Evolutionary conservation across 2,329 filamentous ascomycete species (phyloP).

Genomic region (Akanthomyces dipterigenus): DNA sequence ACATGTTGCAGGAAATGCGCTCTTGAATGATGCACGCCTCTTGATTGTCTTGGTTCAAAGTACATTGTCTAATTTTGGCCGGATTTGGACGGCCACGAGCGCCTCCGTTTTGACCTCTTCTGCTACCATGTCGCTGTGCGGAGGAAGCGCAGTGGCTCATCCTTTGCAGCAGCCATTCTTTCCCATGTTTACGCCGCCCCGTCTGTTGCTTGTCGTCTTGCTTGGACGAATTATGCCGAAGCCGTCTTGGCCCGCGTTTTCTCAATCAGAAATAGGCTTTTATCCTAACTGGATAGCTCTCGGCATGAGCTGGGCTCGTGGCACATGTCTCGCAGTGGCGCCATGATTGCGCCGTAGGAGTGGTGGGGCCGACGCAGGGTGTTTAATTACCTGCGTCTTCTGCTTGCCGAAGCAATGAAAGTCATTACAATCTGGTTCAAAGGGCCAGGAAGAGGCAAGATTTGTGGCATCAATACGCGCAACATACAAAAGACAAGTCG

Average conservation of each 20-base stretch:
- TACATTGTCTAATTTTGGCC: background rate
- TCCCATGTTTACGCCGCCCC: background rate
- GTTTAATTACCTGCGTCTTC: background rate
- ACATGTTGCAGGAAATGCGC: background rate
- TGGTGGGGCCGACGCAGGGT: background rate
- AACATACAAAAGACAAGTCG: too few relatives aligned
- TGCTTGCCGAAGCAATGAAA: background rate
- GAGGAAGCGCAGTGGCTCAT: background rate
- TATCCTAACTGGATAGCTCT: too few relatives aligned
- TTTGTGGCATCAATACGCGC: background rate
- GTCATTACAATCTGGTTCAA: background rate
- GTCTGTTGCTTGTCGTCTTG: too few relatives aligned
- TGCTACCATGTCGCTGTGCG: too few relatives aligned
- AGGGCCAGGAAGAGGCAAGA: background rate
- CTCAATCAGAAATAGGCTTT: too few relatives aligned
- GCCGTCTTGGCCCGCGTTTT: too few relatives aligned
- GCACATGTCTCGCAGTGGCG: background rate
- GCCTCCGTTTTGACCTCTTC: background rate
- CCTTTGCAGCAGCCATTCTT: background rate
- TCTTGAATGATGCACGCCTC: background rate
- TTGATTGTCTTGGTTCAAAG: background rate
- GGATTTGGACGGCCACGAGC: background rate
- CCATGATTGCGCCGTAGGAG: background rate
- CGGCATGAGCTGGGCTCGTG: too few relatives aligned
- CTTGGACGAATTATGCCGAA: too few relatives aligned